Conservation (phyloP, 2,329 filamentous ascomycete species). For the Camillea tinctor region DNA sequence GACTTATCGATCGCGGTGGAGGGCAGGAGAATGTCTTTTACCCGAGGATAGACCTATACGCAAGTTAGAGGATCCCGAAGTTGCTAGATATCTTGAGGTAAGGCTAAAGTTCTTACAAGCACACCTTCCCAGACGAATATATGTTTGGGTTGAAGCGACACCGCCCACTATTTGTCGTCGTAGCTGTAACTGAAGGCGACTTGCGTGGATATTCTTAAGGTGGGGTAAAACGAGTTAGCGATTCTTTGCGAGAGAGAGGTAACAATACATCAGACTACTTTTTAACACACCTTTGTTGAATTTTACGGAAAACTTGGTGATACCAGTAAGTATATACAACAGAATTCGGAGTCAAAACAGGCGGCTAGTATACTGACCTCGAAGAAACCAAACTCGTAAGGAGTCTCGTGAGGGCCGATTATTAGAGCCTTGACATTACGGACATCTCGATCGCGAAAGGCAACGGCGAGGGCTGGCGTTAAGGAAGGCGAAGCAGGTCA, state of each 20-base stretch:
- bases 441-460: constrained; percentile 84
- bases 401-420: constrained; percentile 88
- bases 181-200: constrained; percentile 60
- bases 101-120: constrained; percentile 61
- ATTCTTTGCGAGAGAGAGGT: not conserved
- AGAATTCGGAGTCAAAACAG: not conserved
- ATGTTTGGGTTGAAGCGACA: constrained; percentile 97
- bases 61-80: not conserved
- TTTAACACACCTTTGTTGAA: constrained; percentile 67
- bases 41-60: constrained; percentile 76
- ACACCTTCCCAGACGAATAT: constrained; percentile 87
- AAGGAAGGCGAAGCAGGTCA: constrained; percentile 17
- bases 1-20: constrained; percentile 5
- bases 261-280: constrained; percentile 1
- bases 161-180: constrained; percentile 84
- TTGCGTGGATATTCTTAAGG: constrained; percentile 77
- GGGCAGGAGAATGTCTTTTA: constrained; percentile 40
- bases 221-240: constrained; percentile 6
- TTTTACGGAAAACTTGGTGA: constrained; percentile 67
- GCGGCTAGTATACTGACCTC: constrained; percentile 61
- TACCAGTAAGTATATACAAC: constrained; percentile 26
- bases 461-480: constrained; percentile 73
- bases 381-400: constrained; percentile 97
- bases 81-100: not conserved
- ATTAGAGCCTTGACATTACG: constrained; percentile 85